A percentile compares a stretch with the other conserved stretches of the same genome.
These are phyloP conservation scores for Eucalyptus marginata DNA, from an alignment of 345 rosid species.

Conservation along the genomic window DNA sequence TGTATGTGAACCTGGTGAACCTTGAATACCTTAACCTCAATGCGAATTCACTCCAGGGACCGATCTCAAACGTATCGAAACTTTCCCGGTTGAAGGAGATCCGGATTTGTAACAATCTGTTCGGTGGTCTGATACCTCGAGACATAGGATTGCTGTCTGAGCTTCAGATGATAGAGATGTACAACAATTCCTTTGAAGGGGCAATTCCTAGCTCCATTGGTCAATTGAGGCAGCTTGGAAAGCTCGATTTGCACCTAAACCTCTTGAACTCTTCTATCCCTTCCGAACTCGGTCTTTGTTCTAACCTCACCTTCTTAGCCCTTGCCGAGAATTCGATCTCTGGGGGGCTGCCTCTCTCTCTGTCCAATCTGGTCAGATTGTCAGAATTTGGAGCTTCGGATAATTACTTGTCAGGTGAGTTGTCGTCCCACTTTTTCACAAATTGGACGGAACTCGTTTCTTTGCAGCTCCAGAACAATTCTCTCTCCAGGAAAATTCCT, in stretches of 20 bases:
- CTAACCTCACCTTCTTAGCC: constrained; percentile 32
- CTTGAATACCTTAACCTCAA: not conserved
- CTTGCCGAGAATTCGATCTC: too few species aligned
- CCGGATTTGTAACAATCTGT: constrained; percentile 12
- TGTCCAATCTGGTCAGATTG: too few species aligned
- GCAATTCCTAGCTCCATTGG: constrained; percentile 42
- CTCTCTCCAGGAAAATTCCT: constrained; percentile 33
- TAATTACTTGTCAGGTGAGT: too few species aligned
- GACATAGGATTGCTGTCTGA: constrained; percentile 19
- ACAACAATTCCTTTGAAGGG: constrained; percentile 21
- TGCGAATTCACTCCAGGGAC: constrained; percentile 22
- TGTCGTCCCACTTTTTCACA: too few species aligned
- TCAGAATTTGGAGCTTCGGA: too few species aligned
- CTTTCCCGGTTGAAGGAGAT: constrained; percentile 34
- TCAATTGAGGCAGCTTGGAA: constrained; percentile 19
- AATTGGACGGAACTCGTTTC: too few species aligned
- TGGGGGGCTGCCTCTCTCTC: too few species aligned
- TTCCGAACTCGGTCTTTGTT: constrained; percentile 39
- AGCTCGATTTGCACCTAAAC: constrained; percentile 22
- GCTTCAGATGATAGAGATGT: constrained; percentile 25
- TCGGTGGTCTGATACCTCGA: constrained; percentile 33
- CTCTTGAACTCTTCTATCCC: constrained; percentile 41
- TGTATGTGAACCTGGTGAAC: not conserved
- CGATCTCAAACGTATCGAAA: constrained; percentile 31
- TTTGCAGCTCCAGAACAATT: constrained; percentile 32